Base-by-base conservation (phyloP, 1,139 yeast genomes). In the Kurtzmaniella quercitrusa region DNA sequence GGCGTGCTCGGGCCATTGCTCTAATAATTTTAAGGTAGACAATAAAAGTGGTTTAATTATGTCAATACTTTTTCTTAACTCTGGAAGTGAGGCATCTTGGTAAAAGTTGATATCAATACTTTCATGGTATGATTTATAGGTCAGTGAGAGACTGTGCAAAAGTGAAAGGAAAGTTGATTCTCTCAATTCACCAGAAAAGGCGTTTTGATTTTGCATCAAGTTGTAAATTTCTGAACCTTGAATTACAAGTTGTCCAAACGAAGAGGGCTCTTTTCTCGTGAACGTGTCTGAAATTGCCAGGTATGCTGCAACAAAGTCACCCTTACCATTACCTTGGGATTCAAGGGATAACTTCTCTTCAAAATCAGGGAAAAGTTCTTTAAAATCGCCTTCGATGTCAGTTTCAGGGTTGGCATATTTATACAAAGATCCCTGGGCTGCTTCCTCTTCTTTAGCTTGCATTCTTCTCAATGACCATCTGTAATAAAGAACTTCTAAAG, bases 1-100 rank as follows among this genome's bases (percentile, higher is more conserved):
- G 0, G 95, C 94, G 68, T 94, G 96, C 55, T 94, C 98, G 0
- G 98, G 98, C 96, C 97, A 93, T 57, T 82, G 81, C 18, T 65
- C 66, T 14, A 85, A 61, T 23, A 88, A 62, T n/a, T 67, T 68
- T 14, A 62, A 54, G 2, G 79, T 78, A 3, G 78, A 65, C 3
- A 62, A 59, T 49, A 75, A 69, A 8, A 90, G 62, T 2, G 66
- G 69, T 11, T 74, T 65, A 9, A 87, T 68, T 2, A 84, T 57
- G 2, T 57, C 58, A 40, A 82, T 75, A 1, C 95, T 88, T 38
- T 63, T 66, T 47, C 73, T 74, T 1, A 86, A 76, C 56, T 90
- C 95, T 3, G 62, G 59, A 7, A 81, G 71, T 40, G 81, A 78
- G 14, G 78, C 68, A n/a, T 84, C 91, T 43, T 72, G 72, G 60